These are phyloP conservation scores for Dichotomopilus funicola DNA, from an alignment of 2,329 filamentous ascomycete species.

Conservation along the genomic window DNA sequence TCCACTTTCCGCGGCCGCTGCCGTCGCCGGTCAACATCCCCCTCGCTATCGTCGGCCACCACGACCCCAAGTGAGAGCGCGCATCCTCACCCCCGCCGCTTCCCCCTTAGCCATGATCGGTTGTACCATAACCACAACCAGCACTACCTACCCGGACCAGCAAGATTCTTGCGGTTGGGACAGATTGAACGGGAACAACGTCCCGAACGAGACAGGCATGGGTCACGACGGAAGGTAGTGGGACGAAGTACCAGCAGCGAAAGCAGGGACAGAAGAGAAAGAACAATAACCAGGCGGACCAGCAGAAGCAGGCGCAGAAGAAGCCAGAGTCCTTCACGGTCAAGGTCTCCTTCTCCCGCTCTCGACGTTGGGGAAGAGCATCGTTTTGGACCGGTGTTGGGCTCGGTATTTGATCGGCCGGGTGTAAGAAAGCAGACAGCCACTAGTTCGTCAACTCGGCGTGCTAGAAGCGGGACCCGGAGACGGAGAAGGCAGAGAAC, in stretches of 20 bases:
- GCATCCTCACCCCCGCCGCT: too few relatives aligned
- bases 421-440: too few relatives aligned
- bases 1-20: slow-evolving; percentile 37
- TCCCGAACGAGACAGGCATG: too few relatives aligned
- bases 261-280: too few relatives aligned
- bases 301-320: slow-evolving; percentile 10
- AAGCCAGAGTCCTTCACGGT: slow-evolving; percentile 35
- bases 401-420: too few relatives aligned
- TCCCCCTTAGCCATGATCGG: not conserved
- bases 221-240: too few relatives aligned
- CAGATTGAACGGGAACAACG: slow-evolving; percentile 26
- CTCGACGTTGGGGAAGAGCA: not conserved
- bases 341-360: slow-evolving; percentile 20
- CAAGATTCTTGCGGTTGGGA: slow-evolving; percentile 25
- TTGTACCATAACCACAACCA: slow-evolving; percentile 13
- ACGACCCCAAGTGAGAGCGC: not conserved
- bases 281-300: not conserved
- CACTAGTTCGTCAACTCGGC: too few relatives aligned
- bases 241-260: too few relatives aligned
- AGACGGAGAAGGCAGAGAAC: slow-evolving; percentile 30
- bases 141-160: too few relatives aligned
- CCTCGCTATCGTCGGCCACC: not conserved
- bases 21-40: slow-evolving; percentile 33
- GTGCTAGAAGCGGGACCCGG: not conserved
- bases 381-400: too few relatives aligned